Conservation (phyloP, 2,329 filamentous ascomycete genomes). For the Magnaporthiopsis rhizophila region DNA sequence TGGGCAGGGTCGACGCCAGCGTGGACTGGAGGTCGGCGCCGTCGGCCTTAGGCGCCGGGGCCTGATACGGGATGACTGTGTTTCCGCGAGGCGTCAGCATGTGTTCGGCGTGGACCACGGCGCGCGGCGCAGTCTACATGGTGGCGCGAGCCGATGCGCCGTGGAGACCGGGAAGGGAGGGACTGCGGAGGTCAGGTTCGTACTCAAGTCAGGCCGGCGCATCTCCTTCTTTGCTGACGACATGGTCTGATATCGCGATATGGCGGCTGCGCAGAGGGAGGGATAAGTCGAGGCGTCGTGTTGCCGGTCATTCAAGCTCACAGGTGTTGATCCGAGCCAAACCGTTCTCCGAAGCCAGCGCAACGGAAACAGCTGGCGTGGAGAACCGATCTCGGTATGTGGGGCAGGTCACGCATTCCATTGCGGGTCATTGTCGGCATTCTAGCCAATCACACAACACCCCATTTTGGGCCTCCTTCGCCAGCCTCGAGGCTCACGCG, state of each 20-base stretch:
- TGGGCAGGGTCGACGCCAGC: conserved; percentile 72
- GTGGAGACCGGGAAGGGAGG: not conserved
- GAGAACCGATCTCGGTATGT: not conserved
- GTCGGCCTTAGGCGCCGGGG: conserved; percentile 58
- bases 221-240: conserved; percentile 35
- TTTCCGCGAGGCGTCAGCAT: conserved; percentile 12
- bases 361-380: not conserved
- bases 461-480: not conserved
- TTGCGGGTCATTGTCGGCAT: not conserved
- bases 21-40: conserved; percentile 65
- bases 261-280: not conserved
- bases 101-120: not conserved
- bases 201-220: conserved; percentile 36
- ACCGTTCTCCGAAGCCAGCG: not conserved
- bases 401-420: not conserved
- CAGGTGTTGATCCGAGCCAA: not conserved
- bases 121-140: not conserved
- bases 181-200: conserved; percentile 11
- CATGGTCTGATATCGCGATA: not conserved
- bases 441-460: not conserved
- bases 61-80: conserved; percentile 81
- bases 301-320: not conserved
- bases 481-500: not conserved
- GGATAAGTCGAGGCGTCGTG: not conserved
- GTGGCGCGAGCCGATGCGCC: not conserved